Conservation (phyloP, 2,329 filamentous ascomycete species). For the Botrytis sinoallii region DNA sequence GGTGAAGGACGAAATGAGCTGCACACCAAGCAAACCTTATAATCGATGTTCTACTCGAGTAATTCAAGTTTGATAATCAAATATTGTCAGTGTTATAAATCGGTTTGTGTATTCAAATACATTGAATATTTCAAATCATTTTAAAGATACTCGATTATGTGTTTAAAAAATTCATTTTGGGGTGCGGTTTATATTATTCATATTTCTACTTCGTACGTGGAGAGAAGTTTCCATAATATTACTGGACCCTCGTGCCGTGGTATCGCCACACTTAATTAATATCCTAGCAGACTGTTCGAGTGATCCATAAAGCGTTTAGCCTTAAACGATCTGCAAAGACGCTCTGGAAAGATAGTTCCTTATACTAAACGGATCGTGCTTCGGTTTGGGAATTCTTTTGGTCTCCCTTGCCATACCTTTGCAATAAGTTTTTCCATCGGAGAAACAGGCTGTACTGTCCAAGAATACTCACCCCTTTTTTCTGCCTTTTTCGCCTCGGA, state of each 20-base stretch:
- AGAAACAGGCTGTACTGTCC: background rate
- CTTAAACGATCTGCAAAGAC: background rate
- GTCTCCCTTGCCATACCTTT: slow-evolving; percentile 7
- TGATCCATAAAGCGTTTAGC: background rate
- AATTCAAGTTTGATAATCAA: background rate
- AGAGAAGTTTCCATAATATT: background rate
- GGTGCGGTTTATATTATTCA: background rate
- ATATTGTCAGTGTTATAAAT: background rate
- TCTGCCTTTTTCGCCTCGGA: slow-evolving; percentile 7
- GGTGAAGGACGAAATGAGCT: background rate
- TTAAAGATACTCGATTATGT: background rate
- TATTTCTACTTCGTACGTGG: background rate
- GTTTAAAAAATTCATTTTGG: background rate
- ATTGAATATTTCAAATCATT: background rate
- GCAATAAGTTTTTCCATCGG: background rate
- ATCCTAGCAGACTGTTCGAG: background rate
- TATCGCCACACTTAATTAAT: background rate
- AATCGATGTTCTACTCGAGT: background rate
- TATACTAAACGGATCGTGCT: slow-evolving; percentile 12
- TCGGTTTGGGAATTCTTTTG: background rate
- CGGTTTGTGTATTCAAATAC: background rate
- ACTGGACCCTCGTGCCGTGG: background rate
- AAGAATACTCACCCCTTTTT: slow-evolving; percentile 2
- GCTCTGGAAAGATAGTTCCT: background rate
- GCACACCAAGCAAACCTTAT: background rate